These are phyloP conservation scores for Astrothelium macrocarpum DNA, from an alignment of 495 filamentous ascomycete genomes.

Conservation along the genomic window DNA sequence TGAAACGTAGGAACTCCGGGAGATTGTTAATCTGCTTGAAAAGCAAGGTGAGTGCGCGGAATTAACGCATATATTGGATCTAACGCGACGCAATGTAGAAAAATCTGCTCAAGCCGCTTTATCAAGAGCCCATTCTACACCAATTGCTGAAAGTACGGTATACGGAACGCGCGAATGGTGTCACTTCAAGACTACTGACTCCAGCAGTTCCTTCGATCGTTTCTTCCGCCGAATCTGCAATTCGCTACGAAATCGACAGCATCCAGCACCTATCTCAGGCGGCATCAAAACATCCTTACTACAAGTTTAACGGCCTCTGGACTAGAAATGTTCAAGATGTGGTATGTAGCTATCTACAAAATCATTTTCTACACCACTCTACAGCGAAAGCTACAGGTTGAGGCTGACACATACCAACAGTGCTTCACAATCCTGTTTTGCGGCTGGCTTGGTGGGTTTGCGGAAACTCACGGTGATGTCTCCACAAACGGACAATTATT, in stretches of 20 bases:
- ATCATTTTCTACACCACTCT: background rate
- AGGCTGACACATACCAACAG: constrained; percentile 25
- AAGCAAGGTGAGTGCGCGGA: constrained; percentile 46
- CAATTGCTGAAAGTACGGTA: constrained; percentile 60
- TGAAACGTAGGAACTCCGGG: constrained; percentile 52
- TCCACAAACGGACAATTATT: constrained; percentile 52
- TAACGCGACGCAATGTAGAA: constrained; percentile 25
- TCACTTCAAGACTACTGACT: constrained; percentile 5
- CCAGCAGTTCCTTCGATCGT: constrained; percentile 38
- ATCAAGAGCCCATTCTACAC: constrained; percentile 82
- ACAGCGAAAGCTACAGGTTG: background rate
- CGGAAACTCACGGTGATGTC: constrained; percentile 34
- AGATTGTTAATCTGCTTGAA: constrained; percentile 70
- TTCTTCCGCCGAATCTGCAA: constrained; percentile 43
- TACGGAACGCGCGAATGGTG: background rate
- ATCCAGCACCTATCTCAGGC: constrained; percentile 54
- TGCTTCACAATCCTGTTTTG: constrained; percentile 50
- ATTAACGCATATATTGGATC: background rate
- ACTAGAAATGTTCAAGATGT: constrained; percentile 73
- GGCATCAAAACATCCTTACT: constrained; percentile 81
- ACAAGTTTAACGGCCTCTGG: constrained; percentile 90
- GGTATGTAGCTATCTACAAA: constrained; percentile 29
- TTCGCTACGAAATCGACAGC: constrained; percentile 47
- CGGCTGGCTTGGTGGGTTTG: constrained; percentile 63
- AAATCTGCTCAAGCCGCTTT: constrained; percentile 68